A percentile compares a stretch with the other conserved stretches of the same genome.
Conservation (phyloP, 2,329 filamentous ascomycete genomes). For the Hymenoscyphus repandus region DNA sequence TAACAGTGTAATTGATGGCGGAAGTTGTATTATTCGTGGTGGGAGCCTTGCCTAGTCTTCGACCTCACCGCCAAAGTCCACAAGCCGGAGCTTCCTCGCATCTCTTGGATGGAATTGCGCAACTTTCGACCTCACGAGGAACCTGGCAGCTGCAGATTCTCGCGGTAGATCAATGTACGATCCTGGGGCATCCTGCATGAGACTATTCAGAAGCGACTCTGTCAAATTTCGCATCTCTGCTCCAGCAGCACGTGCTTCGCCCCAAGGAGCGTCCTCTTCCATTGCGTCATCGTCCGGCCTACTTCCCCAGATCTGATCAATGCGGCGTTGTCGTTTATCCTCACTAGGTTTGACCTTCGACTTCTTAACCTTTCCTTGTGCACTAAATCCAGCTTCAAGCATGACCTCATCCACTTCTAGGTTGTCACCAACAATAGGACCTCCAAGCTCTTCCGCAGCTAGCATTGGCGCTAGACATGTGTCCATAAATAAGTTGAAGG, state of each 20-base stretch:
- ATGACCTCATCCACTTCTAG: conserved; percentile 59
- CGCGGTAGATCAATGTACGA: conserved; percentile 53
- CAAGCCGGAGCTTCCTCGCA: conserved; percentile 50
- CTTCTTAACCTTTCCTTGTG: conserved; percentile 52
- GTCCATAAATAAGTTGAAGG: conserved; percentile 67
- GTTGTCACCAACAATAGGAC: conserved; percentile 73
- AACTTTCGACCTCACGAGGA: conserved; percentile 59
- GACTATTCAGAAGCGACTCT: conserved; percentile 55
- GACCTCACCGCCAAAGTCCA: conserved; percentile 61
- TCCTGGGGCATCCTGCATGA: conserved; percentile 48
- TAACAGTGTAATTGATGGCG: neutral
- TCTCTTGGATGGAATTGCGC: conserved; percentile 62
- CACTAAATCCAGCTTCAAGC: conserved; percentile 54
- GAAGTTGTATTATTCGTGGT: neutral
- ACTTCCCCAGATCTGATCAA: conserved; percentile 56
- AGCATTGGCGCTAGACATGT: conserved; percentile 67
- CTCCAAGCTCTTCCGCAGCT: conserved; percentile 77
- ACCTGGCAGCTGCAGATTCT: conserved; percentile 58
- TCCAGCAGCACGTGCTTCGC: conserved; percentile 37
- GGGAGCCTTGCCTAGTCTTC: conserved; percentile 39
- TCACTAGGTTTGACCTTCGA: conserved; percentile 37
- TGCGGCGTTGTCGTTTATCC: conserved; percentile 52
- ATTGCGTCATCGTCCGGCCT: conserved; percentile 29
- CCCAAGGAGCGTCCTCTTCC: conserved; percentile 36
- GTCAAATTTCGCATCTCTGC: conserved; percentile 58